Conservation (phyloP, 2,329 filamentous ascomycete genomes). For the Atkinsonella texensis region DNA sequence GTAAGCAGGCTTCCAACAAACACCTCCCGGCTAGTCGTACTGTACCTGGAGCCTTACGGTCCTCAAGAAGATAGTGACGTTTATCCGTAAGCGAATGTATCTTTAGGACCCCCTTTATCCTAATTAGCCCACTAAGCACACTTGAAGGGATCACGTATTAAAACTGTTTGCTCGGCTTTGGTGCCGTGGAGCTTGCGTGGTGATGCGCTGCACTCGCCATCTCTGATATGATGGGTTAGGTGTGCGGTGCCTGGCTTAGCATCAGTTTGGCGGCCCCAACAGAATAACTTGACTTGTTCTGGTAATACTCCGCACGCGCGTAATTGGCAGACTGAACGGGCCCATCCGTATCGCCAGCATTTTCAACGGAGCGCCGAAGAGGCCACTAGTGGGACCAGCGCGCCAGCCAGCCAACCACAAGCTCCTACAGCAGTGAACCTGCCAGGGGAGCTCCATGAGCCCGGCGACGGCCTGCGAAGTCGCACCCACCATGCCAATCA, state of each 20-base stretch:
- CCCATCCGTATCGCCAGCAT: too few relatives aligned
- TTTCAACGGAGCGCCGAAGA: constrained; percentile 8
- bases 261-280: not conserved
- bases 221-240: not conserved
- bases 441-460: constrained; percentile 6
- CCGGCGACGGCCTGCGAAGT: constrained; percentile 1
- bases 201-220: not conserved
- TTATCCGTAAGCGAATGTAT: too few relatives aligned
- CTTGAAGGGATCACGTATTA: too few relatives aligned
- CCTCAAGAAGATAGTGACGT: too few relatives aligned
- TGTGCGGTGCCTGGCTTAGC: not conserved
- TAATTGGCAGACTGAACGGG: not conserved
- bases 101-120: too few relatives aligned
- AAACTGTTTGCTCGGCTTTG: too few relatives aligned
- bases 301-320: too few relatives aligned
- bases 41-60: too few relatives aligned
- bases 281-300: too few relatives aligned
- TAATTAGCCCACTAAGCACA: too few relatives aligned
- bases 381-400: constrained; percentile 5
- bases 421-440: not conserved
- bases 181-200: not conserved
- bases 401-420: not conserved
- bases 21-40: too few relatives aligned
- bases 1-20: too few relatives aligned
- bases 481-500: not conserved